Percentiles rank a stretch among this genome's conserved stretches.
Evolutionary conservation across 169 alveolate species (phyloP).

Genomic region (Plasmodium gonderi): DNA sequence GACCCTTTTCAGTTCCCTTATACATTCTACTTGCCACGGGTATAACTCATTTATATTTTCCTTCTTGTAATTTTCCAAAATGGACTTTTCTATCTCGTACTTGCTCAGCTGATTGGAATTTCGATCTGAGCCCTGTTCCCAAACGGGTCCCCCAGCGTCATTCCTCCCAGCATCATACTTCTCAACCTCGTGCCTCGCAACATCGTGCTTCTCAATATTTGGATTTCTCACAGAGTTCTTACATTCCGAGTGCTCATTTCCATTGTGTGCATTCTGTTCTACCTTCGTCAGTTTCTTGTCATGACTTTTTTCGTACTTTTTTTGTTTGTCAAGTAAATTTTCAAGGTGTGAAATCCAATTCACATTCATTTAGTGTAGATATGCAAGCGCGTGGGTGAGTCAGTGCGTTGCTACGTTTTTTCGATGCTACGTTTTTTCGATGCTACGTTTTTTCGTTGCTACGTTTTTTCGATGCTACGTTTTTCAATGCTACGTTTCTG

Average conservation of each 20-base stretch:
- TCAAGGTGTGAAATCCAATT: slow-evolving; percentile 33
- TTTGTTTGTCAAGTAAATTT: slow-evolving; percentile 4
- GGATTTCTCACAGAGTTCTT: background rate
- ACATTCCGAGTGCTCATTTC: background rate
- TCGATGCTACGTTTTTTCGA: background rate
- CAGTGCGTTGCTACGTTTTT: background rate
- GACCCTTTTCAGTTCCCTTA: slow-evolving; percentile 22
- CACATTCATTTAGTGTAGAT: slow-evolving; percentile 1
- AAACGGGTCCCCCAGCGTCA: background rate
- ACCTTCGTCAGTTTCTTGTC: background rate
- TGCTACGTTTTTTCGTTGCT: background rate
- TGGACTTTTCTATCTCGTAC: background rate
- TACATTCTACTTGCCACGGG: slow-evolving; percentile 65
- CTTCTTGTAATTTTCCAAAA: slow-evolving; percentile 26
- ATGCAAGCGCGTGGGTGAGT: background rate
- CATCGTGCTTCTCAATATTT: no score
- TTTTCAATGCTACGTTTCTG: no score
- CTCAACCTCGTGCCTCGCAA: no score
- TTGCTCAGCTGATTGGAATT: background rate
- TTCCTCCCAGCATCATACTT: no score
- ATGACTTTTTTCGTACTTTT: background rate
- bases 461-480: no score
- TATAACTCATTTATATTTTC: slow-evolving; percentile 46
- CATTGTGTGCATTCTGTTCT: background rate
- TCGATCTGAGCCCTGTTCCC: background rate